A percentile compares a stretch with the other conserved stretches of the same genome.
Conservation (phyloP, 31 red algal genomes). For the Endocladia muricata region DNA sequence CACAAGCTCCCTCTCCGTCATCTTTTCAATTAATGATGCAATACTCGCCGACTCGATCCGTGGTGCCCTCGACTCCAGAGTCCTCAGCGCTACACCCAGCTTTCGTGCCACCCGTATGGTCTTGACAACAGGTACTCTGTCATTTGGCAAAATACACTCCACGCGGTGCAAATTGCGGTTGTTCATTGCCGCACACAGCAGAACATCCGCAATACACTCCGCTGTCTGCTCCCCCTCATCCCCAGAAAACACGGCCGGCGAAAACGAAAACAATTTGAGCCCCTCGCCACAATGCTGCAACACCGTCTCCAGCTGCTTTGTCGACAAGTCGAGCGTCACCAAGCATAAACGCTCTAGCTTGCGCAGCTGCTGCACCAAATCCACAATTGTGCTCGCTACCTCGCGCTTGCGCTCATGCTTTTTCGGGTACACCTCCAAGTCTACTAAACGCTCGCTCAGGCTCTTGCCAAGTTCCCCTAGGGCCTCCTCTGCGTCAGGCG, state of each 20-base stretch:
- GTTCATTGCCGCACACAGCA: background rate
- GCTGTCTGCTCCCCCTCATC: background rate
- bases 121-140: background rate
- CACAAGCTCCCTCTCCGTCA: background rate
- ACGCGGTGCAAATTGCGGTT: background rate
- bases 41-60: background rate
- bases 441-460: background rate
- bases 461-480: background rate
- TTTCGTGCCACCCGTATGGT: background rate
- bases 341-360: conserved; percentile 2
- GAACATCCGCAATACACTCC: background rate
- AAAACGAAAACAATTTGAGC: background rate
- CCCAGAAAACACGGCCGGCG: background rate
- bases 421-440: conserved; percentile 18
- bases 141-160: background rate
- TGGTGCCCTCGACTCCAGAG: background rate
- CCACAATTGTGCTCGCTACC: conserved; percentile 1
- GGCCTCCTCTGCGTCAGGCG: background rate
- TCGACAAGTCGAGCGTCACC: conserved; percentile 9
- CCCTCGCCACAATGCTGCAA: conserved; percentile 6
- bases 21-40: background rate
- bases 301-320: background rate
- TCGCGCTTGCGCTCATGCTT: background rate
- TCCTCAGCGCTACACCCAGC: background rate
- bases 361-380: background rate